phyloP scores from a whole-genome alignment of 345 rosid species.

The Reutealis trisperma region DNA sequence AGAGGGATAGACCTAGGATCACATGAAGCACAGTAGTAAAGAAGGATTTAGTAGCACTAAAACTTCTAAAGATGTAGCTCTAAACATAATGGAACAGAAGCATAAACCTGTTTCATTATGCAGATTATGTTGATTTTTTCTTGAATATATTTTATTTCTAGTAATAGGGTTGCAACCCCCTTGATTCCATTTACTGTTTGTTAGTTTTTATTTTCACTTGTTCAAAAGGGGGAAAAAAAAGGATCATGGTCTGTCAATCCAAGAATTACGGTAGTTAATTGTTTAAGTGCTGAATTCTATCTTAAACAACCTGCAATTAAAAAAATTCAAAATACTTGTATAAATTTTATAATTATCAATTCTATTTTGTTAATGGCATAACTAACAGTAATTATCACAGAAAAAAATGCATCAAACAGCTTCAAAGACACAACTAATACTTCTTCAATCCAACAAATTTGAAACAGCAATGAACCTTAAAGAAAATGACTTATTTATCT shows the following conservation, averaged over 20 bases:
- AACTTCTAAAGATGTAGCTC: not conserved
- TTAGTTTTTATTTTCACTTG: not conserved
- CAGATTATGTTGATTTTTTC: not conserved
- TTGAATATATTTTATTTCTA: not conserved
- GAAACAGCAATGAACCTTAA: not conserved
- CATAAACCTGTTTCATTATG: not conserved
- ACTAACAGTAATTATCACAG: not conserved
- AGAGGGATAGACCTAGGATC: not conserved
- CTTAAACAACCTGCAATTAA: too few species aligned
- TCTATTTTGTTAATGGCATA: not conserved
- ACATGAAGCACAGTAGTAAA: not conserved
- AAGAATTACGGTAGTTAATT: not conserved
- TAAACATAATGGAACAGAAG: not conserved
- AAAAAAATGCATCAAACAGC: not conserved
- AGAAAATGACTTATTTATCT: not conserved
- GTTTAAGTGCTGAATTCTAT: too few species aligned
- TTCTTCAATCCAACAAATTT: not conserved
- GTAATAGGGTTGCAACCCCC: not conserved
- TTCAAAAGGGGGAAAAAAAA: not conserved
- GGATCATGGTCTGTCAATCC: not conserved
- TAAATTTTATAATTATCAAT: not conserved
- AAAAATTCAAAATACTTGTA: not conserved
- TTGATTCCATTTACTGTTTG: not conserved
- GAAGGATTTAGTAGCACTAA: not conserved
- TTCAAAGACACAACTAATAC: not conserved